phyloP scores from a whole-genome alignment of 371 early-diverging fungal species.

The Fennellomyces sp. region DNA sequence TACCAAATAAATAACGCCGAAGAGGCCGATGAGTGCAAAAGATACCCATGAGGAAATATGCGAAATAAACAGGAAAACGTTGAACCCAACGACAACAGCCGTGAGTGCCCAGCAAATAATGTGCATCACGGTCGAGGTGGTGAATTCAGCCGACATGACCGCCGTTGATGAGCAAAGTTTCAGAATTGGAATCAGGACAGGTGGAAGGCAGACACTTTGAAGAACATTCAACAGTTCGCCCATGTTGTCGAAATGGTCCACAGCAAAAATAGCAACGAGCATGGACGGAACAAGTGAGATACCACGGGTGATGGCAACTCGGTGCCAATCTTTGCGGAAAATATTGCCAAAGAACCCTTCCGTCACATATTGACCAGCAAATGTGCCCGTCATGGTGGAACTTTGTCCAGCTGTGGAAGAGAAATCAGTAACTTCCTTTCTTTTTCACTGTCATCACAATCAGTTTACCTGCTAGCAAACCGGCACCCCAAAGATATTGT shows the following conservation, averaged over 20 bases:
- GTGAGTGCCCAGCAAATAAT: conserved; percentile 44
- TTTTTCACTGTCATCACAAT: background rate
- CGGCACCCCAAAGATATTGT: conserved; percentile 70
- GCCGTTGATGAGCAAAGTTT: conserved; percentile 54
- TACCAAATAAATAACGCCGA: conserved; percentile 24
- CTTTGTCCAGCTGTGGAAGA: conserved; percentile 61
- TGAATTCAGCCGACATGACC: conserved; percentile 55
- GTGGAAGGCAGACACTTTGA: conserved; percentile 66
- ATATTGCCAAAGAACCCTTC: conserved; percentile 69
- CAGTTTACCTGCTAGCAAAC: conserved; percentile 53
- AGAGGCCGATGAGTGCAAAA: conserved; percentile 4
- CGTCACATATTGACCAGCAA: conserved; percentile 77
- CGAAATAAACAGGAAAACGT: conserved; percentile 52
- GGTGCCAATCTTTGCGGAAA: conserved; percentile 71
- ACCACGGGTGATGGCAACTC: conserved; percentile 63
- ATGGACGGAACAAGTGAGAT: conserved; percentile 72
- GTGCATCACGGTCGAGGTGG: conserved; percentile 29
- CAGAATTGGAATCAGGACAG: conserved; percentile 73
- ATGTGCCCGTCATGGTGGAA: conserved; percentile 76
- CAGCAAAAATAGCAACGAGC: conserved; percentile 64
- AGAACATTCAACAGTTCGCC: conserved; percentile 72
- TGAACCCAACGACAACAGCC: conserved; percentile 54
- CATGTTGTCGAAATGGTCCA: conserved; percentile 65
- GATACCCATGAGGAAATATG: conserved; percentile 23
- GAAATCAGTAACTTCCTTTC: background rate